Evolutionary conservation across 768 basidiomycete genomes (phyloP).

Genomic region (Suillus subaureus): DNA sequence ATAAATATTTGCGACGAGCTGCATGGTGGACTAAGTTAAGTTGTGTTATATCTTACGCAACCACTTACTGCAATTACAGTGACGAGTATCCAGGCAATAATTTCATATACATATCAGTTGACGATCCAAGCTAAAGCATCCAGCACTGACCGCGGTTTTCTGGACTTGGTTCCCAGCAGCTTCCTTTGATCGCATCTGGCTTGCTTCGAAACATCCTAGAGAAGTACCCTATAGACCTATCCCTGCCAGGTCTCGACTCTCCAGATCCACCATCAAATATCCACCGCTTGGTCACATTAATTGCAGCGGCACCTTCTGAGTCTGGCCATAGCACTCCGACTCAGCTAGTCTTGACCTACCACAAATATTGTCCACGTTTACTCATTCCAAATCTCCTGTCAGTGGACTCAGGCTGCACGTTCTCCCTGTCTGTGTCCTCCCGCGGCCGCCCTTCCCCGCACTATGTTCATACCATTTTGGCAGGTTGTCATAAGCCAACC

Average conservation of each 20-base stretch:
- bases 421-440: not conserved
- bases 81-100: not conserved
- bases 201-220: not conserved
- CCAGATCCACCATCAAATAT: not conserved
- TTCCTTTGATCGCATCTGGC: not conserved
- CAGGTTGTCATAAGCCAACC: not conserved
- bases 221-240: not conserved
- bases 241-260: not conserved
- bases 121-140: not conserved
- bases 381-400: not conserved
- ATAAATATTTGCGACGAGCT: too few relatives aligned
- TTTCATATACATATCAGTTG: not conserved
- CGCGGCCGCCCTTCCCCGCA: not conserved
- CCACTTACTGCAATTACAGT: not conserved
- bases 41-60: too few relatives aligned
- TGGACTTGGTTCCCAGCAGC: too few relatives aligned
- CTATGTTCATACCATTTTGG: not conserved
- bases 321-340: not conserved
- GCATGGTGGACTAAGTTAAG: too few relatives aligned
- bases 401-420: not conserved
- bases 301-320: not conserved
- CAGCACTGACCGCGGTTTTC: not conserved
- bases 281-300: not conserved
- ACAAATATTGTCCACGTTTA: too few relatives aligned
- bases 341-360: not conserved